Conservation (phyloP, 345 rosid genomes). For the Murraya paniculata region DNA sequence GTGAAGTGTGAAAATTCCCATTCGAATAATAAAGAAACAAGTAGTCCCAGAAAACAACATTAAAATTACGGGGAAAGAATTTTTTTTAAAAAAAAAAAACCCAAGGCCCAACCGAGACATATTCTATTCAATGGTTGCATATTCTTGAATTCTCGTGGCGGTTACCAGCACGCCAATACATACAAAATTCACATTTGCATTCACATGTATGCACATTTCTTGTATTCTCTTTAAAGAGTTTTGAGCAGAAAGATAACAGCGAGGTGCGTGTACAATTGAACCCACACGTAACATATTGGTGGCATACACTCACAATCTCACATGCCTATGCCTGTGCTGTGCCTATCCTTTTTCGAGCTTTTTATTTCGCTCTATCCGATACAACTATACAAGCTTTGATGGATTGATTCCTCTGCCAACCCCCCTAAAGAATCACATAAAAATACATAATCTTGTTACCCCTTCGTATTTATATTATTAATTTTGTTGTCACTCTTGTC, state of each 20-base stretch:
- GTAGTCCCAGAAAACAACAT: too few species aligned
- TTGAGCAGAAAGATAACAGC: not conserved
- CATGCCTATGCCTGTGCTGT: not conserved
- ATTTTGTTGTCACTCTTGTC: not conserved
- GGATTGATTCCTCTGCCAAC: not conserved
- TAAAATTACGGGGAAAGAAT: too few species aligned
- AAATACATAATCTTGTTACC: not conserved
- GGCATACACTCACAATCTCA: not conserved
- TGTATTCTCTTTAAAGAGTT: not conserved
- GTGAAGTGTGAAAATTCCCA: not conserved
- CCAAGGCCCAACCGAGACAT: too few species aligned
- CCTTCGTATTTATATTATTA: not conserved
- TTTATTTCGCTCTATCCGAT: not conserved
- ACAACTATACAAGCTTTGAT: not conserved
- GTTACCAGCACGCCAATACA: slow-evolving; percentile 2
- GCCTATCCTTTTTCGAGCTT: not conserved
- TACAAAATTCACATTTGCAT: not conserved
- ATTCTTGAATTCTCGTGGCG: not conserved
- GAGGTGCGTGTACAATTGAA: not conserved
- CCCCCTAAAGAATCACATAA: not conserved
- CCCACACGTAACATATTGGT: not conserved
- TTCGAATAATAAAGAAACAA: not conserved
- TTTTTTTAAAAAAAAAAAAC: too few species aligned
- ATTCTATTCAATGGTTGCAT: not conserved
- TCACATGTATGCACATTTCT: not conserved